A percentile compares a stretch with the other conserved stretches of the same genome.
phyloP scores from a whole-genome alignment of 2,329 filamentous ascomycete species.

The Clathrospora elynae region DNA sequence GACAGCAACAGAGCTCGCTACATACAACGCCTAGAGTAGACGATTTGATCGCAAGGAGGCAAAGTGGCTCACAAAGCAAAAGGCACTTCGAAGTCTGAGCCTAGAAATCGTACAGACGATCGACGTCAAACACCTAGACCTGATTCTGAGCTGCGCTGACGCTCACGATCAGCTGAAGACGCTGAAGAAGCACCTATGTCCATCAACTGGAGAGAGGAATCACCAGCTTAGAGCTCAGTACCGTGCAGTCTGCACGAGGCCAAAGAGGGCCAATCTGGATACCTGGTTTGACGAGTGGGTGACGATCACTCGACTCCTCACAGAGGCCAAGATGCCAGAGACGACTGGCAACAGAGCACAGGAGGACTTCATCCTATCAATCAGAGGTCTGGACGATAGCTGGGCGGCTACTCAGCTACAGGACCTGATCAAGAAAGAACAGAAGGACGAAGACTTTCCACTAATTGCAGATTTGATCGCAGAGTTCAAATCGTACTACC shows the following conservation, averaged over 20 bases:
- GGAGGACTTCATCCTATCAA: conserved; percentile 1
- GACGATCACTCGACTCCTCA: neutral
- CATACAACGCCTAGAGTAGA: neutral
- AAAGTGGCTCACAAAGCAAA: neutral
- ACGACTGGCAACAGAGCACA: neutral
- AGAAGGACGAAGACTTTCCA: neutral
- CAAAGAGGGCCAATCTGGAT: conserved; percentile 1
- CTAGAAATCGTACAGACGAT: conserved; percentile 1
- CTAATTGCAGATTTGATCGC: neutral
- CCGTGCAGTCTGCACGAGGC: neutral
- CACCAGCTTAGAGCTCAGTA: neutral
- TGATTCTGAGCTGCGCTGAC: neutral
- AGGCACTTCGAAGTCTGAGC: neutral
- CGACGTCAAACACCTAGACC: neutral
- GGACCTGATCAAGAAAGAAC: conserved; percentile 2
- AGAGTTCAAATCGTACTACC: neutral
- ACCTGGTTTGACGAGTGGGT: conserved; percentile 1
- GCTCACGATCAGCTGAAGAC: neutral
- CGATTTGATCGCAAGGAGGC: neutral
- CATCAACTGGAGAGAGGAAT: conserved; percentile 1
- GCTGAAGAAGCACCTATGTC: conserved; percentile 2
- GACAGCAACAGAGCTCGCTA: neutral
- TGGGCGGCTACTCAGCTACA: conserved; percentile 4
- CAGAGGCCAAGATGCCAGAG: conserved; percentile 1
- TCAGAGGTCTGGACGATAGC: conserved; percentile 4